Conservation (phyloP, 495 filamentous ascomycete species). For the Aspergillus ellipticus region DNA sequence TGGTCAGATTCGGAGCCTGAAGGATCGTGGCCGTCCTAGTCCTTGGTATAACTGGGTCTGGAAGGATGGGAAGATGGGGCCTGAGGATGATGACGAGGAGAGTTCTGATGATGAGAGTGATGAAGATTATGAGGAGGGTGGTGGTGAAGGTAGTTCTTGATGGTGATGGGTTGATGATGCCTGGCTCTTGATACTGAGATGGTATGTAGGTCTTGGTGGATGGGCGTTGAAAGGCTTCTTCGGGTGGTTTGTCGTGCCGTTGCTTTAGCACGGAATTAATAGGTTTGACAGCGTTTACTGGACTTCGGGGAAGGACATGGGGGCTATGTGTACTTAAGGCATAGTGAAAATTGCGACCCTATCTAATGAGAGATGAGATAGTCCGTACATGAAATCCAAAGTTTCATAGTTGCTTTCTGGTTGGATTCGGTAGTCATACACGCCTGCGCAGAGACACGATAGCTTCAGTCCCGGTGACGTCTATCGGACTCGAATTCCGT, state of each 20-base stretch:
- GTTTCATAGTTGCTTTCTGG: background rate
- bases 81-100: conserved; percentile 8
- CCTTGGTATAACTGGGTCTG: conserved; percentile 31
- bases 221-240: too few species aligned
- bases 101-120: conserved; percentile 5
- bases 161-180: too few species aligned
- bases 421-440: background rate
- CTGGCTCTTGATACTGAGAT: too few species aligned
- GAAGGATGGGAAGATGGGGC: conserved; percentile 15
- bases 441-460: background rate
- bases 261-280: background rate
- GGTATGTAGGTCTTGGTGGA: too few species aligned
- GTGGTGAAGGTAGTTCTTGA: too few species aligned
- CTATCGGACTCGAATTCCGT: conserved; percentile 43
- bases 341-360: background rate
- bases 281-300: background rate
- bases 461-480: conserved; percentile 19
- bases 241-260: too few species aligned
- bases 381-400: background rate
- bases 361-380: conserved; percentile 4
- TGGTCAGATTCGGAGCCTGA: conserved; percentile 18
- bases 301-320: background rate
- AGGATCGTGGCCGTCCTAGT: conserved; percentile 9
- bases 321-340: background rate
- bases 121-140: too few species aligned